Evolutionary conservation across 768 basidiomycete genomes (phyloP).

Genomic region (Leccinum broughii): DNA sequence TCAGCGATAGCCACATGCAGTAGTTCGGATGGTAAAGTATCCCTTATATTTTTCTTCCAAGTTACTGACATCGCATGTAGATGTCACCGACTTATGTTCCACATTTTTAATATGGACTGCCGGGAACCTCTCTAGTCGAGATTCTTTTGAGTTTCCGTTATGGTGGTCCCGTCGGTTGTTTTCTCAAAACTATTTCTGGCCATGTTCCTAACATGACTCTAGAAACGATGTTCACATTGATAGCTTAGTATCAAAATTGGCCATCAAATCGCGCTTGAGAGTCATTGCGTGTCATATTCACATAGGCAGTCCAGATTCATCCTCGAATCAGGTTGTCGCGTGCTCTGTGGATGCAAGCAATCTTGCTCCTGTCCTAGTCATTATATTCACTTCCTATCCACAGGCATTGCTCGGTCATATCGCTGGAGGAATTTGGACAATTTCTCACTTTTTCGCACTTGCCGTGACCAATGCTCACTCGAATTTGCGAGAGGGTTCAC

Average conservation of each 20-base stretch:
- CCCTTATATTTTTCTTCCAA: not conserved
- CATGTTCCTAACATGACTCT: conserved; percentile 1
- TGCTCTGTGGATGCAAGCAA: conserved; percentile 41
- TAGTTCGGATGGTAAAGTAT: conserved; percentile 20
- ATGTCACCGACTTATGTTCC: conserved; percentile 18
- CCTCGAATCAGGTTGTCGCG: conserved; percentile 40
- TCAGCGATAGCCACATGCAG: conserved; percentile 22
- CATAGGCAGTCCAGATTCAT: conserved; percentile 18
- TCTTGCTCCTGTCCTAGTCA: conserved; percentile 3
- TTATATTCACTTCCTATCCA: conserved; percentile 6
- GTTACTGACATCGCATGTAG: conserved; percentile 14
- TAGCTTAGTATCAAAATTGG: conserved; percentile 15
- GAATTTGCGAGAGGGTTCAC: conserved; percentile 38
- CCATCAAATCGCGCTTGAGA: conserved; percentile 18
- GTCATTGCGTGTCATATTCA: conserved; percentile 15
- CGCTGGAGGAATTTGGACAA: conserved; percentile 36
- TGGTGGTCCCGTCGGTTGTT: conserved; percentile 23
- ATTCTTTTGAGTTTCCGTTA: conserved; percentile 13
- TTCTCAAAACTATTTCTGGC: not conserved
- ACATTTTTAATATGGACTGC: conserved; percentile 23
- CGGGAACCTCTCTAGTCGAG: not conserved
- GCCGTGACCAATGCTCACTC: conserved; percentile 45
- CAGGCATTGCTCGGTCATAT: conserved; percentile 46
- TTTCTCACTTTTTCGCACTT: conserved; percentile 47
- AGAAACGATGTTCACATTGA: conserved; percentile 18